Conservation (phyloP, 495 filamentous ascomycete species). For the Xylaria acuta region DNA sequence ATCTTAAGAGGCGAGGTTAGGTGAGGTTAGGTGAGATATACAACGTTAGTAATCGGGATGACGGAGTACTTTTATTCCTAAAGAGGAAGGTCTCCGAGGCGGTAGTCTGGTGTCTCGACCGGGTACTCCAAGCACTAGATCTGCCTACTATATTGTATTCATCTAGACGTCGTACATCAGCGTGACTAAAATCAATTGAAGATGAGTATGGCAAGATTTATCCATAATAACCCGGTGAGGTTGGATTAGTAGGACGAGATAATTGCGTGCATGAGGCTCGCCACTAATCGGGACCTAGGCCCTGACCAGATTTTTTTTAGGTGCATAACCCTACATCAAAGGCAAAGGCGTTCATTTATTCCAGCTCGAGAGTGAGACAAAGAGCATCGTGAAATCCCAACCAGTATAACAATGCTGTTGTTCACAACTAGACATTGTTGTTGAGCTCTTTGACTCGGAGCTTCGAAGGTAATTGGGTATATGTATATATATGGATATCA, state of each 20-base stretch:
- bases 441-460: neutral
- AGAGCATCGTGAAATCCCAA: neutral
- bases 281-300: neutral
- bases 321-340: neutral
- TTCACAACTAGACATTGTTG: neutral
- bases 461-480: neutral
- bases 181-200: neutral
- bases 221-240: neutral
- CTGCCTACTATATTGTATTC: neutral
- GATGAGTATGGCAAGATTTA: neutral
- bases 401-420: neutral
- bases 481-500: neutral
- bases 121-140: neutral
- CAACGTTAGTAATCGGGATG: neutral
- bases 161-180: neutral
- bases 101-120: no score
- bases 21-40: neutral
- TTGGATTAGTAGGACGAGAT: neutral
- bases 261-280: neutral
- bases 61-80: neutral
- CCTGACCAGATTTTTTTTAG: neutral
- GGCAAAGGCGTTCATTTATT: no score
- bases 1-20: neutral
- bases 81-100: slow-evolving; percentile 1
- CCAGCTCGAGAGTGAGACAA: neutral